A percentile compares a stretch with the other conserved stretches of the same genome.
phyloP scores from a whole-genome alignment of 345 rosid species.

The Euphorbia peplus region DNA sequence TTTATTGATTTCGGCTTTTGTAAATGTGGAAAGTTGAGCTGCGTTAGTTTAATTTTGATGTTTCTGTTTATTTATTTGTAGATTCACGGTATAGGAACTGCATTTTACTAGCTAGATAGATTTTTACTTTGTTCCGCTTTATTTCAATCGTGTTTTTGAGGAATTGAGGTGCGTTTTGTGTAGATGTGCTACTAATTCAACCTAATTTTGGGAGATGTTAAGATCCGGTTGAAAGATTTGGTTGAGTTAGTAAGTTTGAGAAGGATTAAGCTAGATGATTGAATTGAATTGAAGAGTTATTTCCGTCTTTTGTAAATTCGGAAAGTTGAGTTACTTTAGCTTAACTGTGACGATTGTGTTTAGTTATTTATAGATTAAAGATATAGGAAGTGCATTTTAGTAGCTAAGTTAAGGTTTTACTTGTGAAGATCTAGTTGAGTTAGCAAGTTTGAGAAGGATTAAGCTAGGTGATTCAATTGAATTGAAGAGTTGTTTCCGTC shows the following conservation, averaged over 20 bases:
- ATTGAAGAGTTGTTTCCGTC: neutral
- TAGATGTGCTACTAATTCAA: constrained; percentile 3
- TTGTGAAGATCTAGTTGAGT: too few relatives aligned
- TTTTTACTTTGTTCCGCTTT: neutral
- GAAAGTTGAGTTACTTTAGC: neutral
- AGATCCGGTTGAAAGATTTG: constrained; percentile 19
- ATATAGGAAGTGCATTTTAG: neutral
- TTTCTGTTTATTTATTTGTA: neutral
- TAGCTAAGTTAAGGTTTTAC: neutral
- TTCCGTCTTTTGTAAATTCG: neutral
- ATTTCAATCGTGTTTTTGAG: neutral
- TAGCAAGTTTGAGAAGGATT: too few relatives aligned
- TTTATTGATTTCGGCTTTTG: neutral
- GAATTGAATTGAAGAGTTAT: too few relatives aligned
- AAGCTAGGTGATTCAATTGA: too few relatives aligned
- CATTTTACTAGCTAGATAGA: neutral
- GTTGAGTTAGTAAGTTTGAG: too few relatives aligned
- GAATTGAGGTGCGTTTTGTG: neutral
- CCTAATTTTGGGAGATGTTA: constrained; percentile 6
- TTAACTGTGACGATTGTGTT: neutral
- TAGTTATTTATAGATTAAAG: neutral
- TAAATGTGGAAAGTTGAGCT: neutral
- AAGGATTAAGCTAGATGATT: too few relatives aligned
- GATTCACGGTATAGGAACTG: neutral
- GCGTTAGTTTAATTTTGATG: neutral